Evolutionary conservation across 805 yeast genomes (phyloP), one percentile per base, ranked within the genome.

Genomic region (Wickerhamomyces canadensis): DNA sequence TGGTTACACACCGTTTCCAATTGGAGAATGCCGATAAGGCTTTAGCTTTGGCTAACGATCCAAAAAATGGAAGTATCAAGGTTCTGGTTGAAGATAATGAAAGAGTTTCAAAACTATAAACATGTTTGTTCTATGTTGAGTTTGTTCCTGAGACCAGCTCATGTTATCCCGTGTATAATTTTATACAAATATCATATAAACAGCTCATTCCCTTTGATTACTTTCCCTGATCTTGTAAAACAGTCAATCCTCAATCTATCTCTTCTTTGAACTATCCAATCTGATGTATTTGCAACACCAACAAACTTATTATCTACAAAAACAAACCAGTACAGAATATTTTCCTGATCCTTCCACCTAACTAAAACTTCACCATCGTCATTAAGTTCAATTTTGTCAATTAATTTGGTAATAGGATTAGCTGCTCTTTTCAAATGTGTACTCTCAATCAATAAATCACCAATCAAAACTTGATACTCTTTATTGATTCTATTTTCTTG

Each of bases 11-110:
- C 55, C 58, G 61, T 37, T 71, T 68, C 60, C 51, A 55, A 19
- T 56, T 74, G 27, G 74, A 70, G 43, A 61, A 71, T 11, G 74
- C 76, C 8, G 64, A 54, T 19, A 54, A 67, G 41, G 79, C 78
- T n/a, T 64, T 49, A 33, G 31, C 37, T 13, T 14, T 49, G 21
- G 48, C 50, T 23, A 34, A 61, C 17, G 70, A 71, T 45, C 70
- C 71, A 19, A 48, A 52, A 24, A 60, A 67, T 15, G 72, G 74
- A 16, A 62, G 70, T 27, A 66, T 71, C 55, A 72, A 72, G 53
- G 74, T 72, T 10, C 56, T 72, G 60, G 61, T 72, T 35, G 58
- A 60, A 31, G 74, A 69, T 42, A 52, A 52, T 17, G 40, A 46
- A 33, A 21, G 24, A 5, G 13, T 37, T 22, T 32, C 48, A 12